Evolutionary conservation across 345 rosid genomes (phyloP).

Genomic region (Lenwebbia sp.): DNA sequence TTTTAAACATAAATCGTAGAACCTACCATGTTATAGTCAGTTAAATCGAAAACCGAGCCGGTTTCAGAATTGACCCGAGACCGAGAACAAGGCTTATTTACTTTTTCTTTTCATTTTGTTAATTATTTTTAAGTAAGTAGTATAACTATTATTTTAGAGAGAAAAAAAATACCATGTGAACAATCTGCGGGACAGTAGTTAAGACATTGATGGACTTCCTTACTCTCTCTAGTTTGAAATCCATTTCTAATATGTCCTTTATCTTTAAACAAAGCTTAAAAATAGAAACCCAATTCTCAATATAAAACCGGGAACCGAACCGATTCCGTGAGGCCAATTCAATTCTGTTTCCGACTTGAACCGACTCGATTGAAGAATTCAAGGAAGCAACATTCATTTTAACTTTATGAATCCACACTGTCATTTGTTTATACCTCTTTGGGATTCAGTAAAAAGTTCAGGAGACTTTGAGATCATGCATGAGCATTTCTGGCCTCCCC

Average conservation of each 20-base stretch:
- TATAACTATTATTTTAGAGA: background rate
- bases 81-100: background rate
- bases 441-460: background rate
- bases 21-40: rapidly evolving
- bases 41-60: rapidly evolving
- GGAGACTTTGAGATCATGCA: background rate
- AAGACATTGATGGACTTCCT: background rate
- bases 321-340: background rate
- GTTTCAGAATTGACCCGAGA: background rate
- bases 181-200: background rate
- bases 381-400: background rate
- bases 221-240: background rate
- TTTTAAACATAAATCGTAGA: background rate
- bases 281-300: background rate
- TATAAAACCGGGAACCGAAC: background rate
- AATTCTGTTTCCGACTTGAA: background rate
- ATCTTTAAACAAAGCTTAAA: background rate
- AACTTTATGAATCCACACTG: background rate
- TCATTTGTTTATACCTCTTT: background rate
- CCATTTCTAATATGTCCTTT: background rate
- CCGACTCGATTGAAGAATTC: background rate
- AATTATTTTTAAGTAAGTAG: background rate
- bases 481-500: background rate
- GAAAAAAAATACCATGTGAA: background rate
- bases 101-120: background rate